Evolutionary conservation across 805 yeast genomes (phyloP), one percentile per base, ranked within the genome.

Genomic region (Maudiozyma bulderi): DNA sequence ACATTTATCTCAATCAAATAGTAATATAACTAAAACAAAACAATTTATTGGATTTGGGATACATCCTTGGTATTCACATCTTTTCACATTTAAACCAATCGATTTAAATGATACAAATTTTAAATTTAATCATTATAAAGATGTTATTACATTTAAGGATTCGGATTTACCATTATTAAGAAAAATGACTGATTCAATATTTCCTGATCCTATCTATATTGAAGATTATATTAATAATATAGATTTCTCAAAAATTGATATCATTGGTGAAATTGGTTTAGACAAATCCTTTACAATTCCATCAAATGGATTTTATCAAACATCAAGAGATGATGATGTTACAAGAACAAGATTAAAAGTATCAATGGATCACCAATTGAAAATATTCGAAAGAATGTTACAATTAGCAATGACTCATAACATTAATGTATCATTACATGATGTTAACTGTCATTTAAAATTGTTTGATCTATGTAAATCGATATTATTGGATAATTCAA

Each of bases 1-100:
- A 9, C 4, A 11, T 10, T 35, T n/a, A n/a, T 11, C 6, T 13
- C 34, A 33, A 14, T 11, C n/a, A 7, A 39, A 30, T 20, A 11
- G 6, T 8, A 5, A 6, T 28, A 8, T 7, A 5, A 13, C 13
- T 13, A n/a, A 6, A 3, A 8, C 10, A 3, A n/a, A 32, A 10
- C 43, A 40, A 13, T 40, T 26, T 39, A 42, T 29, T 7, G 75
- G 77, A 39, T 76, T 78, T 58, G 95, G 98, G 0, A 70, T 88
- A 1, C 99, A 91, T 65, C 99, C 99, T 0, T 91, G 98, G 98
- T 90, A 78, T 58, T 67, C 81, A 3, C 95, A 90, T 62, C 54
- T 82, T 15, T 83, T 79, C 53, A 68, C 76, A 1, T 39, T 39
- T 15, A 9, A 28, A 32, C 26, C 26, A 20, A 20, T 20, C 26